These are phyloP conservation scores for Citrus hindsii DNA, from an alignment of 345 rosid genomes.

Conservation along the genomic window DNA sequence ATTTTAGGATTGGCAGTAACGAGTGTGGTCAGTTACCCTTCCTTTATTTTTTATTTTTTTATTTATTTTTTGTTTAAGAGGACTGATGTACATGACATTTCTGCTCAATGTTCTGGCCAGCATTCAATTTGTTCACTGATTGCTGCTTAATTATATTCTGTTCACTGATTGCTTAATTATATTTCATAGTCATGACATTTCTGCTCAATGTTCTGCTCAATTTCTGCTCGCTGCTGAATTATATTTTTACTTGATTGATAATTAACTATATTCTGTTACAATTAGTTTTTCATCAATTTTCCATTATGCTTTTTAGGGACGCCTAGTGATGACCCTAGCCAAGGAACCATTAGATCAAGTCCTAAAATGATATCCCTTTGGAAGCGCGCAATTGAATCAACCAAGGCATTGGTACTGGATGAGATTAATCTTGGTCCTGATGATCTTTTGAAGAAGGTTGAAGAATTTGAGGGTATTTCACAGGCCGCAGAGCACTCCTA, in stretches of 20 bases:
- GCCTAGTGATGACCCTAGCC: constrained; percentile 18
- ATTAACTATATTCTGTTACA: not conserved
- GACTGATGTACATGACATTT: not conserved
- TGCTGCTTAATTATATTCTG: not conserved
- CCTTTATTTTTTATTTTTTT: no score
- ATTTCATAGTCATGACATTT: not conserved
- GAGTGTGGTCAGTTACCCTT: not conserved
- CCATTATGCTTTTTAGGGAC: constrained; percentile 23
- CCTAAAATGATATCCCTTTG: constrained; percentile 80
- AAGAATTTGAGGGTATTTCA: constrained; percentile 64
- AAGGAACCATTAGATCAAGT: constrained; percentile 44
- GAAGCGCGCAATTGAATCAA: constrained; percentile 64
- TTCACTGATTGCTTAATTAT: no score
- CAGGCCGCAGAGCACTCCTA: constrained; percentile 70
- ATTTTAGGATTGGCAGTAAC: not conserved
- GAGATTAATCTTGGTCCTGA: constrained; percentile 59
- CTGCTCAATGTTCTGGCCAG: not conserved
- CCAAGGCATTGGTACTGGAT: constrained; percentile 62
- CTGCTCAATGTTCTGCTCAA: not conserved
- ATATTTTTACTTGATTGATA: not conserved
- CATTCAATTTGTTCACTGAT: not conserved
- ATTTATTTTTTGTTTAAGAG: not conserved
- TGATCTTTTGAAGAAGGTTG: constrained; percentile 61
- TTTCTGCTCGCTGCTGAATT: not conserved
- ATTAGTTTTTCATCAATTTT: constrained; percentile 3